Conservation (phyloP, 129 eudicot genomes). For the Tanacetum coccineum region DNA sequence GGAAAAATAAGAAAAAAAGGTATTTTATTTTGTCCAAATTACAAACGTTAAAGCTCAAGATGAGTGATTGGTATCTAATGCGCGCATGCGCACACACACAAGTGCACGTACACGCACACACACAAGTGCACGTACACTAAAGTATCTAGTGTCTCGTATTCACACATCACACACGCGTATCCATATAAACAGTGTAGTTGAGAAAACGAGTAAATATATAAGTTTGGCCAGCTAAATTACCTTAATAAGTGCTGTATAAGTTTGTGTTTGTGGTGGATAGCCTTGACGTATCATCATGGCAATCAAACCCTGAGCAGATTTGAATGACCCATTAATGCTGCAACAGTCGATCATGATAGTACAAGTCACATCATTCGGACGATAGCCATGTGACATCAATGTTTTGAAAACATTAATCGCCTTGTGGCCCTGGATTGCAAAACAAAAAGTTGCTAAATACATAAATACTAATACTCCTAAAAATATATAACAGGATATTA, state of each 20-base stretch:
- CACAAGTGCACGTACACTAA: too few species aligned
- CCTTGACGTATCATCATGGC: slow-evolving; percentile 75
- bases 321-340: slow-evolving; percentile 47
- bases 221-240: slow-evolving; percentile 27
- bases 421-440: slow-evolving; percentile 46
- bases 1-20: too few species aligned
- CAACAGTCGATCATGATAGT: slow-evolving; percentile 84
- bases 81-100: too few species aligned
- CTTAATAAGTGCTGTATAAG: slow-evolving; percentile 70
- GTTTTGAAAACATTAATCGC: slow-evolving; percentile 57
- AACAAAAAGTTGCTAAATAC: slow-evolving; percentile 15
- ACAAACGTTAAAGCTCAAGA: too few species aligned
- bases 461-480: neutral
- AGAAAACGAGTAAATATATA: neutral
- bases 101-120: too few species aligned
- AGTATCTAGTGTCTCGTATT: neutral
- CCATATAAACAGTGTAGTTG: neutral
- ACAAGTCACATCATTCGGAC: slow-evolving; percentile 55
- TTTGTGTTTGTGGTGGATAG: slow-evolving; percentile 37
- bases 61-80: too few species aligned
- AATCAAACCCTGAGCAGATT: slow-evolving; percentile 62
- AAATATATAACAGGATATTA: neutral
- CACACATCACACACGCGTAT: neutral
- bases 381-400: slow-evolving; percentile 52
- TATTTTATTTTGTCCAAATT: too few species aligned